A percentile compares a stretch with the other conserved stretches of the same genome.
These are phyloP conservation scores for Fusarium avenaceum DNA, from an alignment of 2,329 filamentous ascomycete genomes.

Conservation along the genomic window DNA sequence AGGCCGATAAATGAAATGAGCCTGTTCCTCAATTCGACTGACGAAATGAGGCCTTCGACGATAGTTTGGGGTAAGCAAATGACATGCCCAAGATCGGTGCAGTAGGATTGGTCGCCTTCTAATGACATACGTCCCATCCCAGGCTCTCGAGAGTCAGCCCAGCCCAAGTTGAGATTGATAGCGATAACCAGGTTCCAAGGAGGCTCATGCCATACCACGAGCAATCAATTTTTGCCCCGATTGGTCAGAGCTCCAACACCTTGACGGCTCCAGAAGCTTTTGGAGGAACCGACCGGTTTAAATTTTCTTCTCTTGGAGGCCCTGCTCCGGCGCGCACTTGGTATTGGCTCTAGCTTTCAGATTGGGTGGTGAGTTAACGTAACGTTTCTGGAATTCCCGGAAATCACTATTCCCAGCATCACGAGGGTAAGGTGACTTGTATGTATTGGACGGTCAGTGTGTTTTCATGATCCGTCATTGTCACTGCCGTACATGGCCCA, in stretches of 20 bases:
- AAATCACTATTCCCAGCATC: conserved; percentile 25
- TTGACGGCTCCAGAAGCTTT: conserved; percentile 37
- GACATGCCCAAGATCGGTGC: not conserved
- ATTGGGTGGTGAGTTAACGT: conserved; percentile 43
- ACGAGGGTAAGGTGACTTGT: conserved; percentile 43
- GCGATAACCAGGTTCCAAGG: conserved; percentile 23
- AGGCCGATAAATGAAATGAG: not conserved
- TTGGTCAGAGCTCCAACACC: conserved; percentile 39
- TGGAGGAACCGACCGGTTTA: conserved; percentile 17
- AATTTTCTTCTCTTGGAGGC: conserved; percentile 12
- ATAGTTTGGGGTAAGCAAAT: conserved; percentile 16
- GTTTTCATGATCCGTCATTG: conserved; percentile 1
- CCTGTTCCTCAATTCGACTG: conserved; percentile 2
- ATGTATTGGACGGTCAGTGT: conserved; percentile 21
- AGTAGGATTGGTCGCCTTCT: conserved; percentile 12
- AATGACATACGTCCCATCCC: conserved; percentile 18
- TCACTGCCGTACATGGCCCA: conserved; percentile 17
- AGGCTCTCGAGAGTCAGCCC: conserved; percentile 10
- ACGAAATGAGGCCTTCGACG: conserved; percentile 32
- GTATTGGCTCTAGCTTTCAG: conserved; percentile 35
- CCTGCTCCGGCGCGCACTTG: conserved; percentile 6
- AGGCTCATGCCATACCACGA: conserved; percentile 41
- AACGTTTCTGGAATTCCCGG: conserved; percentile 24
- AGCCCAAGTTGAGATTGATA: conserved; percentile 17
- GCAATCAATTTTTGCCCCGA: conserved; percentile 45